Evolutionary conservation across 441 rosid species (phyloP).

Genomic region (Brassica hybrid): DNA sequence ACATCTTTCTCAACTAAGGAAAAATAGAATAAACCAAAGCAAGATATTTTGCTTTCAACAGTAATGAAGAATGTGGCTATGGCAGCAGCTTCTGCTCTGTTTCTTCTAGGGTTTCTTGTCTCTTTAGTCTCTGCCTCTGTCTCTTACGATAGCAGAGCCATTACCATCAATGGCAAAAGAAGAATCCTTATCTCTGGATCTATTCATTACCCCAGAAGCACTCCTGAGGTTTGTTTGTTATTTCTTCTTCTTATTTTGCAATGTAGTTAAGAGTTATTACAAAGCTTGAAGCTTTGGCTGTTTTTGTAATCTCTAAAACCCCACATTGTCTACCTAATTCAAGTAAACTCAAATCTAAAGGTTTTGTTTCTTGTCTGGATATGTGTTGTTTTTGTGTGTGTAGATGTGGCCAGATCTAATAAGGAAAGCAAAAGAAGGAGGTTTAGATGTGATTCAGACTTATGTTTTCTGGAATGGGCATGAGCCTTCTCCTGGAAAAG

Average conservation of each 20-base stretch:
- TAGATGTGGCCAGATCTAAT: constrained; percentile 99
- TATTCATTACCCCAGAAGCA: constrained; percentile 97
- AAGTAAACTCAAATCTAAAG: constrained; percentile 12
- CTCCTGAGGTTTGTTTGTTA: constrained; percentile 83
- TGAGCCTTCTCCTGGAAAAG: constrained; percentile 89
- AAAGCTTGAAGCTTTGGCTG: constrained; percentile 18
- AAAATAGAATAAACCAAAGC: constrained; percentile 53
- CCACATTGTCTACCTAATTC: constrained; percentile 19
- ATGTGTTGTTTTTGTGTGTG: constrained; percentile 22
- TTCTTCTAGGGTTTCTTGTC: constrained; percentile 48
- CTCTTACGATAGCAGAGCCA: no score
- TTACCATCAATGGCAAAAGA: constrained; percentile 90
- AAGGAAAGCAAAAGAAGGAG: constrained; percentile 94
- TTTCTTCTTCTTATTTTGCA: constrained; percentile 8
- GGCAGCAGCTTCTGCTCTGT: constrained; percentile 43
- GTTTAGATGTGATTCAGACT: no score
- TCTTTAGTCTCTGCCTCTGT: constrained; percentile 64
- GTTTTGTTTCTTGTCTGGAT: constrained; percentile 31
- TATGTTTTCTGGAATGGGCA: constrained; percentile 99
- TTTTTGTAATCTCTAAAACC: constrained; percentile 29
- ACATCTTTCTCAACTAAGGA: constrained; percentile 31
- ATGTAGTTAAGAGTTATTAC: constrained; percentile 44
- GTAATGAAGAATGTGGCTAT: constrained; percentile 53
- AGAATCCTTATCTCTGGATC: constrained; percentile 98
- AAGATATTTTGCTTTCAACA: constrained; percentile 37